Conservation (phyloP, 1,139 yeast species). For the Nakaseomyces bracarensis region DNA sequence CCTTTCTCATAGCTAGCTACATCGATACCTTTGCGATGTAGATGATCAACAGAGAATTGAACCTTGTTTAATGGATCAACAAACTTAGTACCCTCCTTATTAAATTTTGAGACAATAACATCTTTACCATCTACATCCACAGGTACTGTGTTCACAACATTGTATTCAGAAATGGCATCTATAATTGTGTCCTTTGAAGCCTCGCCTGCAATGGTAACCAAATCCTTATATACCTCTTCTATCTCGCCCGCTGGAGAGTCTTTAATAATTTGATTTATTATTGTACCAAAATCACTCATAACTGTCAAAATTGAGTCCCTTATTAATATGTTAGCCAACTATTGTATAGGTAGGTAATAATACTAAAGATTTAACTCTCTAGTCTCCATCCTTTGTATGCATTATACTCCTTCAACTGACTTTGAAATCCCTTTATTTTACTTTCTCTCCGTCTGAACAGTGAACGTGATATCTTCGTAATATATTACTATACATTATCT, state of each 20-base stretch:
- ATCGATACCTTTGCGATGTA: slow-evolving; percentile 40
- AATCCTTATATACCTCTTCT: slow-evolving; percentile 29
- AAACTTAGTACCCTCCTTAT: slow-evolving; percentile 40
- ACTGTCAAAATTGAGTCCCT: not conserved
- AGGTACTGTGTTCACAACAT: slow-evolving; percentile 38
- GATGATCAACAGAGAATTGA: slow-evolving; percentile 57
- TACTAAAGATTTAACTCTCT: too few relatives aligned
- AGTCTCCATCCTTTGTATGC: too few relatives aligned
- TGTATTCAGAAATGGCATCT: slow-evolving; percentile 38
- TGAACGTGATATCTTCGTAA: too few relatives aligned
- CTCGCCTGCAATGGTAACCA: slow-evolving; percentile 30
- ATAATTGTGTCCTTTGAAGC: slow-evolving; percentile 27
- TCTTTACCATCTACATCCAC: slow-evolving; percentile 33
- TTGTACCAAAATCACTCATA: not conserved
- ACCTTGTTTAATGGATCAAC: slow-evolving; percentile 41
- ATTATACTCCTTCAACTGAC: too few relatives aligned
- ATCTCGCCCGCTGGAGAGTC: slow-evolving; percentile 35
- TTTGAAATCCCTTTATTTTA: too few relatives aligned
- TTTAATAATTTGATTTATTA: slow-evolving; percentile 21
- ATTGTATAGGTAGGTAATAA: too few relatives aligned
- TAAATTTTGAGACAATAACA: slow-evolving; percentile 40
- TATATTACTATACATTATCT: too few relatives aligned
- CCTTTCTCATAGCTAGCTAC: slow-evolving; percentile 37
- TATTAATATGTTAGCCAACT: too few relatives aligned
- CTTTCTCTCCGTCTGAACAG: too few relatives aligned